Percentiles rank a stretch among this genome's conserved stretches.
phyloP scores from a whole-genome alignment of 768 basidiomycete genomes.

The Boletellus ananiceps region DNA sequence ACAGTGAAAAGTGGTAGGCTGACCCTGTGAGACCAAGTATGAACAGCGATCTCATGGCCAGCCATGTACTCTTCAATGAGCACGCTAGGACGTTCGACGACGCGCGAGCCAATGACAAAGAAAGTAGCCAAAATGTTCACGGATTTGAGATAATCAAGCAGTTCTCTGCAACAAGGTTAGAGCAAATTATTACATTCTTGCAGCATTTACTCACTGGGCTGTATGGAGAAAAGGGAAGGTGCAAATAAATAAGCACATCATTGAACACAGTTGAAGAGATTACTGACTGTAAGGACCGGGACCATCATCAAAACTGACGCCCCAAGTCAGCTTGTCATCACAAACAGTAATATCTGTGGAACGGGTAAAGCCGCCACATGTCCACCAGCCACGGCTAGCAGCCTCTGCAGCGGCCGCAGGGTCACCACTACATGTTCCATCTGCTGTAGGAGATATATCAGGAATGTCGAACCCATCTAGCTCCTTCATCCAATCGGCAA shows the following conservation, averaged over 20 bases:
- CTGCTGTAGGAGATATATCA: constrained; percentile 50
- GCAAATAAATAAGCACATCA: constrained; percentile 5
- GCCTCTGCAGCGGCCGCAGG: constrained; percentile 52
- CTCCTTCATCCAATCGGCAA: constrained; percentile 73
- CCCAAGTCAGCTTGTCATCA: constrained; percentile 69
- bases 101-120: constrained; percentile 86
- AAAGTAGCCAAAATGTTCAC: constrained; percentile 76
- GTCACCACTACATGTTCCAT: constrained; percentile 67
- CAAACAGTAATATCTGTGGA: constrained; percentile 59
- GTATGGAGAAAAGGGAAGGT: neutral
- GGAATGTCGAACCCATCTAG: constrained; percentile 71
- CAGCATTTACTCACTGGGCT: constrained; percentile 45
- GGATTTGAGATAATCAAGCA: constrained; percentile 67
- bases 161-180: constrained; percentile 37
- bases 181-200: neutral
- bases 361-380: constrained; percentile 71
- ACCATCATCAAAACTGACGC: constrained; percentile 85
- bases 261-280: neutral
- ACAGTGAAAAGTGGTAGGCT: constrained; percentile 8
- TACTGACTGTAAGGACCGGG: constrained; percentile 76
- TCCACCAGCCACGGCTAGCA: constrained; percentile 82
- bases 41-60: constrained; percentile 78
- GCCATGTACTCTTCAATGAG: constrained; percentile 77
- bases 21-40: constrained; percentile 88
- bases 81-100: constrained; percentile 70